Evolutionary conservation across 331 rosid species (phyloP).

Genomic region (Malus hybrid): DNA sequence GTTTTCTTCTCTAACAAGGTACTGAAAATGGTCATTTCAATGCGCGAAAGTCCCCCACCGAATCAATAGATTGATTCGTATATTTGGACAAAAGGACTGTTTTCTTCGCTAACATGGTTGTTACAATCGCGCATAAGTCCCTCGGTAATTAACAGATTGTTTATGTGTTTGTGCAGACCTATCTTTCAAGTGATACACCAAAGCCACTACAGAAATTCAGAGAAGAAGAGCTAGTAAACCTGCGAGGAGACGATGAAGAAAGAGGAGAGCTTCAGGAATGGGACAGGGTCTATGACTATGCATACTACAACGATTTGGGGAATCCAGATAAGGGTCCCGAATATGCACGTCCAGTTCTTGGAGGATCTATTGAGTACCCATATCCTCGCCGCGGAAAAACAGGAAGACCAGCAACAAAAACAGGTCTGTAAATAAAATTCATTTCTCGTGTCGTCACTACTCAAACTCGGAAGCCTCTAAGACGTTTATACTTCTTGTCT

Average conservation of each 20-base stretch:
- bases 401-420: constrained; percentile 25
- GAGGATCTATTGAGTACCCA: constrained; percentile 31
- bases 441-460: neutral
- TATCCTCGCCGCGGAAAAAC: constrained; percentile 62
- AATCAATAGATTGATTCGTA: neutral
- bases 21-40: neutral
- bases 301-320: constrained; percentile 43
- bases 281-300: constrained; percentile 52
- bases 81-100: too few relatives aligned
- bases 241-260: constrained; percentile 41
- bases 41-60: neutral
- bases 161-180: constrained; percentile 16
- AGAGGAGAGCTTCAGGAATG: constrained; percentile 33
- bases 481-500: neutral
- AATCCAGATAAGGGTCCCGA: constrained; percentile 18
- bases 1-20: constrained; percentile 49
- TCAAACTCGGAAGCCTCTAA: neutral
- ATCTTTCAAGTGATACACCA: constrained; percentile 44
- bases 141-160: too few relatives aligned
- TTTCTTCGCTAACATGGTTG: too few relatives aligned
- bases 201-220: constrained; percentile 22
- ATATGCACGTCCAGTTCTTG: constrained; percentile 27
- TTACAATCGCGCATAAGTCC: too few relatives aligned
- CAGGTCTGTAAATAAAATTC: constrained; percentile 13
- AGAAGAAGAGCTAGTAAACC: constrained; percentile 25